phyloP scores from a whole-genome alignment of 371 early-diverging fungal species.

The Mucor plumbeus region DNA sequence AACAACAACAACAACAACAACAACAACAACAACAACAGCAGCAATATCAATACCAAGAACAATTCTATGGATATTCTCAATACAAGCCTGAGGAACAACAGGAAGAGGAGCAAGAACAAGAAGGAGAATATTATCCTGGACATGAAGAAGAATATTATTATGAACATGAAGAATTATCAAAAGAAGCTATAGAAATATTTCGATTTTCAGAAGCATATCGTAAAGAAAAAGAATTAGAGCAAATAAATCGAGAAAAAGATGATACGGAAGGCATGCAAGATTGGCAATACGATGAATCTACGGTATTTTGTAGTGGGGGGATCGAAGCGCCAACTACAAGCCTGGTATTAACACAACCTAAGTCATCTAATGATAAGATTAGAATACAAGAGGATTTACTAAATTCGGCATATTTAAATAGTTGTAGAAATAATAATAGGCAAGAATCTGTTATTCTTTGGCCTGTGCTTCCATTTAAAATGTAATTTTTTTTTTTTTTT shows the following conservation, averaged over 20 bases:
- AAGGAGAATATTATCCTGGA: constrained; percentile 16
- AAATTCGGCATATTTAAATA: constrained; percentile 33
- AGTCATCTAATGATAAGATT: constrained; percentile 1
- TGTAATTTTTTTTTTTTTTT: constrained; percentile 17
- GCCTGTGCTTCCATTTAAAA: constrained; percentile 42
- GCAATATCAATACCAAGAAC: background rate
- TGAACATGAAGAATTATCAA: constrained; percentile 17
- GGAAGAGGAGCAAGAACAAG: constrained; percentile 6
- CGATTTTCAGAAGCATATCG: constrained; percentile 46
- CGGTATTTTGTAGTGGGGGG: constrained; percentile 28
- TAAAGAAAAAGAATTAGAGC: constrained; percentile 33
- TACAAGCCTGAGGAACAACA: background rate
- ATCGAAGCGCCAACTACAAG: constrained; percentile 38
- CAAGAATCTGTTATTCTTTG: constrained; percentile 33
- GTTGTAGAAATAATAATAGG: constrained; percentile 18
- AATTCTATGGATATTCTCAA: constrained; percentile 9
- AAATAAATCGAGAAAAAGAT: constrained; percentile 7
- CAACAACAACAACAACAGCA: background rate
- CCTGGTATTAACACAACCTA: constrained; percentile 24
- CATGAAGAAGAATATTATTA: background rate
- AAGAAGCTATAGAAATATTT: constrained; percentile 49
- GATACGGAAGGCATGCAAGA: constrained; percentile 31
- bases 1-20: constrained; percentile 1
- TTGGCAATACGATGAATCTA: constrained; percentile 36
- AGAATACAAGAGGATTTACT: constrained; percentile 36